phyloP scores from a whole-genome alignment of 2,329 filamentous ascomycete species.

The Achaetomium macrosporum region DNA sequence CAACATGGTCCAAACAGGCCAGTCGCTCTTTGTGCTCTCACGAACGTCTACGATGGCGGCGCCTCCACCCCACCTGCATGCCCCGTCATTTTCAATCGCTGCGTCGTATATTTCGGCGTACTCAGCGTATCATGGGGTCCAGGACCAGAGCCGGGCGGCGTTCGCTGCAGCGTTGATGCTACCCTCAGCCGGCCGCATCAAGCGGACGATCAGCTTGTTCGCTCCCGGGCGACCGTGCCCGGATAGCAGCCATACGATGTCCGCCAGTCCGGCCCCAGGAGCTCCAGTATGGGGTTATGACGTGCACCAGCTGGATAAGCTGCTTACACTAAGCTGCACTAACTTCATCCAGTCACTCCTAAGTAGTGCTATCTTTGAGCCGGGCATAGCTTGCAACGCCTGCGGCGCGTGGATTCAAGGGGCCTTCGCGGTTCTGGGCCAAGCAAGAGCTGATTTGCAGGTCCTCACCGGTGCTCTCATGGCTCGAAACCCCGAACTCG shows the following conservation, averaged over 20 bases:
- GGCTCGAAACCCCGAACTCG: constrained; percentile 7
- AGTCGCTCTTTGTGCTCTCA: background rate
- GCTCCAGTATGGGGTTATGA: background rate
- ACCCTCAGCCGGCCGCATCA: background rate
- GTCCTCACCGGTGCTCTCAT: constrained; percentile 7
- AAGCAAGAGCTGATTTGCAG: constrained; percentile 3
- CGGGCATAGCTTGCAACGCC: constrained; percentile 4
- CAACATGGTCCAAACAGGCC: background rate
- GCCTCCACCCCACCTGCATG: background rate
- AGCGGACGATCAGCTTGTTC: background rate
- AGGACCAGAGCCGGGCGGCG: constrained; percentile 6
- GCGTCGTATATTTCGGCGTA: constrained; percentile 1
- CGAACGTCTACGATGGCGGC: background rate
- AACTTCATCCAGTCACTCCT: constrained; percentile 3
- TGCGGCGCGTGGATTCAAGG: constrained; percentile 7
- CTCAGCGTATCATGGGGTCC: constrained; percentile 2
- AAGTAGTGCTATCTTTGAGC: constrained; percentile 3
- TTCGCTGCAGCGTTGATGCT: constrained; percentile 2
- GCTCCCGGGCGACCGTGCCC: background rate
- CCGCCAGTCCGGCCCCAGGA: background rate
- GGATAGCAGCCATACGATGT: background rate
- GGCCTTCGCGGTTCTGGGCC: background rate
- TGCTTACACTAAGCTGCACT: constrained; percentile 6
- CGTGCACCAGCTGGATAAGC: constrained; percentile 2
- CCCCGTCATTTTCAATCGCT: constrained; percentile 4